A percentile compares a stretch with the other conserved stretches of the same genome.
Evolutionary conservation across 345 rosid species (phyloP).

Genomic region (Gossypium arboreum): DNA sequence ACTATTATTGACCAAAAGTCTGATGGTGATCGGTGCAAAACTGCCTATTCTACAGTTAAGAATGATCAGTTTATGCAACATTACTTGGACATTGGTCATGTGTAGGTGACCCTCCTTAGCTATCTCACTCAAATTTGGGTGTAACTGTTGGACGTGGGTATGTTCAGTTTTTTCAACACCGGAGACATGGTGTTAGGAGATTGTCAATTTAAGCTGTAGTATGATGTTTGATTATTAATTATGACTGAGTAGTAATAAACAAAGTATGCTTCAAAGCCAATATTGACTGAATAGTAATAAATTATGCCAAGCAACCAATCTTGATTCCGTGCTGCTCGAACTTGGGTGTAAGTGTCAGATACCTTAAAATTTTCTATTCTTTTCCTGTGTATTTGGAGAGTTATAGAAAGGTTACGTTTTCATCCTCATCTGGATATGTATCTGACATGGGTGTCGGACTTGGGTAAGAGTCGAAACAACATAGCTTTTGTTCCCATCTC

Average conservation of each 20-base stretch:
- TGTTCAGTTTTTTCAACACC: background rate
- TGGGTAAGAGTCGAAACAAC: background rate
- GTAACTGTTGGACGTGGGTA: background rate
- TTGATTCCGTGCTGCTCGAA: background rate
- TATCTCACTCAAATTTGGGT: background rate
- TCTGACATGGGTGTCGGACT: background rate
- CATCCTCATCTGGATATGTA: background rate
- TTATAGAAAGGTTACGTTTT: too few species aligned
- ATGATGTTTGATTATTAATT: background rate
- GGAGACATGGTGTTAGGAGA: background rate
- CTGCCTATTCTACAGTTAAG: background rate
- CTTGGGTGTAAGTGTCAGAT: background rate
- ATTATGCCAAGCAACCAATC: background rate
- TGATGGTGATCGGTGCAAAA: background rate
- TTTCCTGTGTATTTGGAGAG: too few species aligned
- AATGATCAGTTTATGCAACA: background rate
- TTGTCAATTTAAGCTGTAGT: background rate
- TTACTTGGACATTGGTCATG: background rate
- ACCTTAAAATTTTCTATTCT: too few species aligned
- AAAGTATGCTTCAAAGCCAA: background rate
- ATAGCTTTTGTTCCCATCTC: slow-evolving; percentile 1
- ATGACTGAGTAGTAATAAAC: background rate
- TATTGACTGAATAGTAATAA: background rate
- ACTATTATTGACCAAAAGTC: background rate
- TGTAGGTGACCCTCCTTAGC: background rate